Percentiles rank a stretch among this genome's conserved stretches.
These are phyloP conservation scores for Thermothelomyces thermophilus DNA, from an alignment of 2,329 filamentous ascomycete genomes.

Conservation along the genomic window DNA sequence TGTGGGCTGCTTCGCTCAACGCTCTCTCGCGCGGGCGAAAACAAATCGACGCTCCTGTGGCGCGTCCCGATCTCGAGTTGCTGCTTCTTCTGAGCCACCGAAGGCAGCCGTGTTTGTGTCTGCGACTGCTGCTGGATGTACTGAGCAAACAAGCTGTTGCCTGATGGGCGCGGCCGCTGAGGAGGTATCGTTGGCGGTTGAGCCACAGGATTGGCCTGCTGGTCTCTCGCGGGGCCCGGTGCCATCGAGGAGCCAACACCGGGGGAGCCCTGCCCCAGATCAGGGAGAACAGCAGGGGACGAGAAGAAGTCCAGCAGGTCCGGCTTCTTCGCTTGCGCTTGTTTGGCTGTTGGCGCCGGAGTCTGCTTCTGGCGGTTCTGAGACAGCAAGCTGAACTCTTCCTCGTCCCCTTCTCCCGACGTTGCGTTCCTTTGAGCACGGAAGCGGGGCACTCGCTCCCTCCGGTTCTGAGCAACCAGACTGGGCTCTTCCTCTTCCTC, in stretches of 20 bases:
- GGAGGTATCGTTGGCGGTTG: not conserved
- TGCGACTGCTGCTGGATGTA: not conserved
- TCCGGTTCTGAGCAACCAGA: constrained; percentile 32
- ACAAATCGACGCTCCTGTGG: constrained; percentile 9
- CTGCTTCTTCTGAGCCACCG: constrained; percentile 9
- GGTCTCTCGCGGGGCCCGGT: not conserved
- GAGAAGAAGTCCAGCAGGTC: constrained; percentile 53
- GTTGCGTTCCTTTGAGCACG: not conserved
- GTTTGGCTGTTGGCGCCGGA: constrained; percentile 16
- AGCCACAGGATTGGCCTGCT: constrained; percentile 1
- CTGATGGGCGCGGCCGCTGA: not conserved
- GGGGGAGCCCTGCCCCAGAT: constrained; percentile 18
- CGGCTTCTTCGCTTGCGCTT: constrained; percentile 31
- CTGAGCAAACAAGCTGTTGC: constrained; percentile 10
- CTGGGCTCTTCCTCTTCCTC: constrained; percentile 12
- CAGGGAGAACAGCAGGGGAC: constrained; percentile 41
- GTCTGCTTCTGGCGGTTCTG: constrained; percentile 21
- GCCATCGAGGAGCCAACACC: constrained; percentile 15
- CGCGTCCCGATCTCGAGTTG: constrained; percentile 10
- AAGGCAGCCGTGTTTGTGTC: not conserved
- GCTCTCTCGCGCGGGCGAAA: constrained; percentile 29
- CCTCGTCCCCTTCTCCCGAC: constrained; percentile 15
- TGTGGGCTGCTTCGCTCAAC: constrained; percentile 3
- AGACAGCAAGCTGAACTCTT: constrained; percentile 32
- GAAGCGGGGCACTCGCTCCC: constrained; percentile 3